Base-by-base conservation (phyloP, 495 filamentous ascomycete genomes). In the Tuber melanosporum region DNA sequence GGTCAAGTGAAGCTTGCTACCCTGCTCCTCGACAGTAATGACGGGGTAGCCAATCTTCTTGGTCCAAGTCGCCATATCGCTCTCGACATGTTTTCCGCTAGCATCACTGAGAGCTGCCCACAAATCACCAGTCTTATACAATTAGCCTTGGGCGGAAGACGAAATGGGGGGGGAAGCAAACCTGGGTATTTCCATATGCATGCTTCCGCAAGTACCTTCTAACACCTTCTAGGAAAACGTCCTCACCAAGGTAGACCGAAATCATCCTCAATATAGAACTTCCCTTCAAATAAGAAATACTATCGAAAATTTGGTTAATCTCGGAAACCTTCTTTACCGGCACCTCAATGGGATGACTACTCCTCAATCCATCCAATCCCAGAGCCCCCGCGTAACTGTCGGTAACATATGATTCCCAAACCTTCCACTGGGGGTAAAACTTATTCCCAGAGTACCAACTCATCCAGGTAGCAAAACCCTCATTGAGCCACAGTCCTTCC, bases 221-320 rank as follows among this genome's bases (percentile, higher is more conserved):
- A 74, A 99, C 91, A 84, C 95, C 95, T 85, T 98, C 93, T 82
- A 99, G 87, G 88, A 99, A 99, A 47, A 89, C 87, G 57, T 98
- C 92, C 84, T 97, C 94, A 73, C 95, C 95, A 41, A 99, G 88
- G 80, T 96, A 95, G 79, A 93, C 95, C 43, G 95, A 97, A 76
- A 99, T 93, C 95, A 99, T 99, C 83, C 95, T 91, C 75, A 99
- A 88, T 19, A 98, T 94, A 80, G 93, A 96, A 5, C 93, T 97
- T 22, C 95, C 95, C 87, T 99, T 99, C 45, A 92, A 93, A 86
- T 99, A 98, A 5, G 95, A 97, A 79, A 98, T 99, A 71, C 93
- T 93, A 84, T 99, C 95, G 83, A 99, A 99, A 82, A 99, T 97
- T 86, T 99, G 95, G 85, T 97, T 96, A 85, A 99, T 93, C 85